Evolutionary conservation across 495 filamentous ascomycete genomes (phyloP), one percentile per base, ranked within the genome.

Genomic region (Oidiodendron maius): DNA sequence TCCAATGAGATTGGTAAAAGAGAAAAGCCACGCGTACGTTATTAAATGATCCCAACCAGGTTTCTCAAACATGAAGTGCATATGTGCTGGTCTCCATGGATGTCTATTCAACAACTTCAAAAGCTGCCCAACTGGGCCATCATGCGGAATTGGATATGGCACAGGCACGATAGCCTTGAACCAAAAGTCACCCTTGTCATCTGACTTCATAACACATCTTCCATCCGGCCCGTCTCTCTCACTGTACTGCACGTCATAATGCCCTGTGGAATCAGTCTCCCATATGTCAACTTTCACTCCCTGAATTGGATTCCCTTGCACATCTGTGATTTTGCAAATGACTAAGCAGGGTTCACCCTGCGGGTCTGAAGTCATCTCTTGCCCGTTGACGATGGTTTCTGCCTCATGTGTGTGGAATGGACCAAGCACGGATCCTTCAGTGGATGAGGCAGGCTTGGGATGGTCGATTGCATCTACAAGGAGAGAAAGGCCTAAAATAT

Each of bases 21-120:
- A 4, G n/a, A 25, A 35, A 15, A n/a, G 77, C 82, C 51, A 65
- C n/a, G 89, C 84, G 12, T 40, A 58, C 55, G 91, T 96, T 57
- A 96, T 81, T 56, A 96, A 69, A 59, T 85, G 76, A 65, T 95
- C 89, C 64, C 83, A 95, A 0, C 82, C 89, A 65, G 25, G 73
- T 68, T 90, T 94, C 63, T 84, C 78, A 66, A 96, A 94, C 87
- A 95, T 93, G 60, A 95, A 96, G 68, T 96, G 91, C 74, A 96
- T 82, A 71, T 96, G 90, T 38, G 82, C 82, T 21, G 91, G 91
- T 32, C 91, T 69, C 69, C 80, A 95, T 50, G 83, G 79, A 69
- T 95, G 91, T 23, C 91, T 71, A 21, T 76, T 72, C 62, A 96
- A 59, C 65, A 65, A 68, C 66, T 70, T 69, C 64, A 96, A 68